Base-by-base conservation (phyloP, 371 early-diverging fungal genomes). In the Mortierella sp. region DNA sequence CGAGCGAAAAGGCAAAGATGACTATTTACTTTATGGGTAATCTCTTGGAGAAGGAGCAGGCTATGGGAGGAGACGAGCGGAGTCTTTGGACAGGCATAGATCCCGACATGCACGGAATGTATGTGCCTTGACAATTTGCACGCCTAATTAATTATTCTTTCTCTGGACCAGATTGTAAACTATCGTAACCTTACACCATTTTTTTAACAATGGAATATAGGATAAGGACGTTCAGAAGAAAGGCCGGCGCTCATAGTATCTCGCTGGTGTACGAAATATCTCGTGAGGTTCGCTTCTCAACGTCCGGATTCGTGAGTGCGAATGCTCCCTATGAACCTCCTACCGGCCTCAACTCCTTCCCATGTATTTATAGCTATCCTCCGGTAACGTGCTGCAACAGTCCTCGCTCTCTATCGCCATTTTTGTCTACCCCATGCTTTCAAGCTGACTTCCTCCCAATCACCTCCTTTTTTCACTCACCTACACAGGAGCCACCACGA, bases 321-420 rank as follows among this genome's bases (percentile, higher is more conserved):
- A 88, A 74, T n/a, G 86, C 88, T 1, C 84, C 90, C 0, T 94
- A 93, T 75, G 91, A 93, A 69, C 73, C 91, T n/a, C 93, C 93
- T 3, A 91, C 91, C 31, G 94, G 93, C 0, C 79, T 92, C 40
- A 91, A 92, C 71, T 94, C 94, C 1, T 94, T 94, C 74, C 94
- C 93, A 16, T 93, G 91, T 59, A 93, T 94, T 71, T 94, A 91
- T 72, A 90, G 91, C 74, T 90, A 91, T 78, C 94, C 93, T 53
- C 90, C 91, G 74, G 93, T 93, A 90, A 2, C 2, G 24, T 44
- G 14, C 31, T 13, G 19, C 13, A 16, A 5, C n/a, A 28, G n/a
- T 43, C 5, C 3, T 6, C 28, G n/a, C 54, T 9, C n/a, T 8
- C 31, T 16, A 0, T 69, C 21, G 11, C 53, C 51, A 10, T 46